Conservation (phyloP, 805 yeast species). For the Saccharomycopsis microspora region DNA sequence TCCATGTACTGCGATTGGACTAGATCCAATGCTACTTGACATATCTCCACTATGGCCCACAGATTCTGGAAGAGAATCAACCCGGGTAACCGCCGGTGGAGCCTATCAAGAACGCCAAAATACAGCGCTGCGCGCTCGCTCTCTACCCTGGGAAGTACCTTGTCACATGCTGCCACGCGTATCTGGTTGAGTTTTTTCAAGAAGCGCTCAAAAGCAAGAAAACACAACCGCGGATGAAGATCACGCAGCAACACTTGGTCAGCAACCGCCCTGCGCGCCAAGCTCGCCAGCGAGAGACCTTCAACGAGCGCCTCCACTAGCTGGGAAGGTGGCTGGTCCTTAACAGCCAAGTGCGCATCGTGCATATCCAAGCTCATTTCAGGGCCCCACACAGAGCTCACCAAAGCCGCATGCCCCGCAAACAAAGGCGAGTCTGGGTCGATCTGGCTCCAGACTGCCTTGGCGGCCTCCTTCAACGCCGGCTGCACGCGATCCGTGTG, state of each 20-base stretch:
- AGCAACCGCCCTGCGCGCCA: conserved; percentile 28
- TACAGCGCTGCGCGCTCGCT: conserved; percentile 34
- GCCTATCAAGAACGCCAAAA: conserved; percentile 23
- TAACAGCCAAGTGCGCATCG: not conserved
- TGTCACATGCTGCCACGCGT: conserved; percentile 18
- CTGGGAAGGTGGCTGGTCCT: not conserved
- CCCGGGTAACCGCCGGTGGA: conserved; percentile 1
- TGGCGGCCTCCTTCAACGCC: not conserved
- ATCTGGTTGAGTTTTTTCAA: conserved; percentile 18
- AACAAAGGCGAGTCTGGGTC: not conserved
- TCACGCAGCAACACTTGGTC: conserved; percentile 60
- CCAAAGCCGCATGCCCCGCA: not conserved
- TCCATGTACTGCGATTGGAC: conserved; percentile 18
- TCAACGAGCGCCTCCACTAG: not conserved
- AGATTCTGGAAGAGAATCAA: conserved; percentile 4
- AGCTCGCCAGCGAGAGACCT: not conserved
- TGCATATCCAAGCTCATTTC: not conserved
- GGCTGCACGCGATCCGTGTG: too few species aligned
- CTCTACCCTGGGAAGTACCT: conserved; percentile 35
- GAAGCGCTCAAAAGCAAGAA: conserved; percentile 25
- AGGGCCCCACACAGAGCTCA: not conserved
- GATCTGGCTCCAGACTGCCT: not conserved
- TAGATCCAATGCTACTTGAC: conserved; percentile 3
- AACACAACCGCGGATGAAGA: conserved; percentile 41
- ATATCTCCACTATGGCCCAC: not conserved